Percentiles rank a stretch among this genome's conserved stretches.
Evolutionary conservation across 768 basidiomycete species (phyloP).

Genomic region (Phaffia australis): DNA sequence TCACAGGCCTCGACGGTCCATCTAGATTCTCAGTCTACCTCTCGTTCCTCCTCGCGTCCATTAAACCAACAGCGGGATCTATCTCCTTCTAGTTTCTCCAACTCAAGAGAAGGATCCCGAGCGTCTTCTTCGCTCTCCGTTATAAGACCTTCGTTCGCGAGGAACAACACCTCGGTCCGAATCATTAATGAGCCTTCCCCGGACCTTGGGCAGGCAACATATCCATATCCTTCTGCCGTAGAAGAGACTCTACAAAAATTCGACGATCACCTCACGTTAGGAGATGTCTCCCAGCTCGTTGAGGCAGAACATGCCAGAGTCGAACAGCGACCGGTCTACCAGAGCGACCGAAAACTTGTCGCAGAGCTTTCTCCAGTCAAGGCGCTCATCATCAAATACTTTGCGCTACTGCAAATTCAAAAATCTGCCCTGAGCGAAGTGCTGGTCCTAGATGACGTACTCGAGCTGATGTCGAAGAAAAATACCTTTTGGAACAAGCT

Average conservation of each 20-base stretch:
- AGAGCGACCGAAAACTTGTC: slow-evolving; percentile 68
- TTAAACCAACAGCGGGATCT: slow-evolving; percentile 28
- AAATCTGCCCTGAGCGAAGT: slow-evolving; percentile 67
- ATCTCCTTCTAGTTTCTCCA: slow-evolving; percentile 32
- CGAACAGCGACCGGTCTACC: slow-evolving; percentile 55
- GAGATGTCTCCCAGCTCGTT: slow-evolving; percentile 86
- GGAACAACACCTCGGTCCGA: slow-evolving; percentile 75
- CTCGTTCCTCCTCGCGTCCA: slow-evolving; percentile 6
- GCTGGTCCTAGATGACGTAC: slow-evolving; percentile 73
- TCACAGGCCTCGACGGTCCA: not conserved
- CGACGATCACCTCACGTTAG: slow-evolving; percentile 81
- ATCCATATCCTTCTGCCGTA: not conserved
- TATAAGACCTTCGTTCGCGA: slow-evolving; percentile 57
- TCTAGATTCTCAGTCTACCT: slow-evolving; percentile 12
- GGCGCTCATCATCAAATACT: slow-evolving; percentile 80
- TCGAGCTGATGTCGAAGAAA: slow-evolving; percentile 93
- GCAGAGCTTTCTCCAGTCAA: slow-evolving; percentile 76
- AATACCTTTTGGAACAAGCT: slow-evolving; percentile 90
- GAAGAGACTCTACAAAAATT: slow-evolving; percentile 31
- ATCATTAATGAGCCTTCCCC: slow-evolving; percentile 59
- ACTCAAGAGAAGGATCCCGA: slow-evolving; percentile 1
- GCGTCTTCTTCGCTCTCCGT: slow-evolving; percentile 37
- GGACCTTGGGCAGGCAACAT: not conserved
- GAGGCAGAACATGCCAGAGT: slow-evolving; percentile 83
- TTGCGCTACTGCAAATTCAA: slow-evolving; percentile 67